Evolutionary conservation across 2,329 filamentous ascomycete species (phyloP).

Genomic region (Apiospora phragmitis): DNA sequence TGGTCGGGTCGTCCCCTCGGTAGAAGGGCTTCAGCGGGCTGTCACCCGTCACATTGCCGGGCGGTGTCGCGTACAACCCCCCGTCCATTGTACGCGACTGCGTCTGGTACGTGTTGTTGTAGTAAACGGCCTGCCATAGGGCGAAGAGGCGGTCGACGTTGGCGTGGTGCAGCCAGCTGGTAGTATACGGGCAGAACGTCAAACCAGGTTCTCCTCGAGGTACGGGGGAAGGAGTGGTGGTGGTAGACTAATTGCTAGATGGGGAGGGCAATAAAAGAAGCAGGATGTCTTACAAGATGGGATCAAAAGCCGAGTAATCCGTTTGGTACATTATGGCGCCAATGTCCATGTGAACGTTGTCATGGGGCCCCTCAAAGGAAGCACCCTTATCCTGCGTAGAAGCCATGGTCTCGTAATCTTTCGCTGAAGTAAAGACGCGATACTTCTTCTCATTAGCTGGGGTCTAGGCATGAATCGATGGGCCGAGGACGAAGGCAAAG

Average conservation of each 20-base stretch:
- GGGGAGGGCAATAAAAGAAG: background rate
- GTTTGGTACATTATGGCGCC: slow-evolving; percentile 35
- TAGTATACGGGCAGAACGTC: background rate
- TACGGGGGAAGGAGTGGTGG: too few species aligned
- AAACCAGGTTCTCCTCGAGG: background rate
- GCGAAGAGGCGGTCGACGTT: slow-evolving; percentile 64
- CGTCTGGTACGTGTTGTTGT: slow-evolving; percentile 29
- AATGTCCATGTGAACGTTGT: slow-evolving; percentile 41
- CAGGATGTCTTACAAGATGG: slow-evolving; percentile 42
- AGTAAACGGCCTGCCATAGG: slow-evolving; percentile 45
- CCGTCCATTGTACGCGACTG: slow-evolving; percentile 28
- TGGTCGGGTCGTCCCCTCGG: slow-evolving; percentile 25
- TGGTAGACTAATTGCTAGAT: background rate
- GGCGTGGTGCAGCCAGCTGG: slow-evolving; percentile 50
- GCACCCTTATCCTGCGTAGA: slow-evolving; percentile 36
- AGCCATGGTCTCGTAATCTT: slow-evolving; percentile 41
- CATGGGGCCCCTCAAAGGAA: slow-evolving; percentile 47
- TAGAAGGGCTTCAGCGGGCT: slow-evolving; percentile 54
- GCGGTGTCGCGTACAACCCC: slow-evolving; percentile 42
- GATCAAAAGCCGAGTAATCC: slow-evolving; percentile 45
- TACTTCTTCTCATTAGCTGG: slow-evolving; percentile 33
- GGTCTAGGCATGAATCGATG: background rate
- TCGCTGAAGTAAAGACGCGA: slow-evolving; percentile 39
- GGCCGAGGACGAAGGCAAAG: background rate
- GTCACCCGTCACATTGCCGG: slow-evolving; percentile 42